A percentile compares a stretch with the other conserved stretches of the same genome.
phyloP scores from a whole-genome alignment of 495 filamentous ascomycete species.

The Penicillium atrosanguineum region DNA sequence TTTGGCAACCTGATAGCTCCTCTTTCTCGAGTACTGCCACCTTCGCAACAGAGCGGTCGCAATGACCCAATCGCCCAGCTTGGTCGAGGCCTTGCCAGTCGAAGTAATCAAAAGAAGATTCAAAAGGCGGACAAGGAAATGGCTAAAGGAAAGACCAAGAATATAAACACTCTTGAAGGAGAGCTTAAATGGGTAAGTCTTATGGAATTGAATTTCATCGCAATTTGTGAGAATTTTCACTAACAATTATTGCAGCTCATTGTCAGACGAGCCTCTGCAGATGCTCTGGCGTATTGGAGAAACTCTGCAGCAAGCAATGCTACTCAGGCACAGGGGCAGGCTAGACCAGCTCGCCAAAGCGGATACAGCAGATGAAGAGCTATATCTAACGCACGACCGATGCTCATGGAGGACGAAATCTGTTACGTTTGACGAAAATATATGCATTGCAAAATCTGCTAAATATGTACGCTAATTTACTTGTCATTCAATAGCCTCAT shows the following conservation, averaged over 20 bases:
- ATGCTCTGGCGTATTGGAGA: conserved; percentile 1
- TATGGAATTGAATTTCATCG: neutral
- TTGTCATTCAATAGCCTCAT: too few species aligned
- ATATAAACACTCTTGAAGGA: neutral
- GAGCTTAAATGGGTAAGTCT: conserved; percentile 3
- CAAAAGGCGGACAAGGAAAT: conserved; percentile 1
- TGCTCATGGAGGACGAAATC: too few species aligned
- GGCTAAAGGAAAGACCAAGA: neutral
- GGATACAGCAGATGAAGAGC: too few species aligned
- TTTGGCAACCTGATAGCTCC: neutral
- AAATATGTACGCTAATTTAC: too few species aligned
- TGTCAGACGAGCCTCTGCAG: neutral
- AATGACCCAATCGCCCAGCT: conserved; percentile 2
- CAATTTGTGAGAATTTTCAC: neutral
- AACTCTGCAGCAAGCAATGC: neutral
- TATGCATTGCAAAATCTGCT: too few species aligned
- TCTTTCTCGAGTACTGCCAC: conserved; percentile 1
- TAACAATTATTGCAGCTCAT: neutral
- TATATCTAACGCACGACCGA: too few species aligned
- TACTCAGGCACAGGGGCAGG: neutral
- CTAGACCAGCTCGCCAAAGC: too few species aligned
- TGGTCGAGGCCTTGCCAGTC: conserved; percentile 1
- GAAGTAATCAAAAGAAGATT: neutral
- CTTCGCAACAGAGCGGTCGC: neutral
- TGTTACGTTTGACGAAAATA: too few species aligned